A percentile compares a stretch with the other conserved stretches of the same genome.
phyloP scores from a whole-genome alignment of 1,284 basidiomycete species.

The Ustilago trichophora region DNA sequence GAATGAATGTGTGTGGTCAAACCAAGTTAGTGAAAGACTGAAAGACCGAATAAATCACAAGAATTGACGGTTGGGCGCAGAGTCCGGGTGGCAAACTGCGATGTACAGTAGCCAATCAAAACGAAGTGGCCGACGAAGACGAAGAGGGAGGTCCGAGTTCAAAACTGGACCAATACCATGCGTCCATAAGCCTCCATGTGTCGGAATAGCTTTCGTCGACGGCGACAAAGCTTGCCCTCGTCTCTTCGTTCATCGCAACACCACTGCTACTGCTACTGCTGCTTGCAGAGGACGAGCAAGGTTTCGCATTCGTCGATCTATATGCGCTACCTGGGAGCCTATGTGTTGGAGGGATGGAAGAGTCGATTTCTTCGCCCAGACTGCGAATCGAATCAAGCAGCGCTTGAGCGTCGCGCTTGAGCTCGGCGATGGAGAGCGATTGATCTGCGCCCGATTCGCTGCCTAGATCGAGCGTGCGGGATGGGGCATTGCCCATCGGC shows the following conservation, averaged over 20 bases:
- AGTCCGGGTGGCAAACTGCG: too few species aligned
- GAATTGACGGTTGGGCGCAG: too few species aligned
- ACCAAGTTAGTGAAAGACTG: too few species aligned
- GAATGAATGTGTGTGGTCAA: too few species aligned
- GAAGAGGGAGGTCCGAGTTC: conserved; percentile 16
- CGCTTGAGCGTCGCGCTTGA: conserved; percentile 17
- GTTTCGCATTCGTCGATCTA: not conserved
- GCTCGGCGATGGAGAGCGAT: conserved; percentile 5
- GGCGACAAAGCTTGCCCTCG: conserved; percentile 6
- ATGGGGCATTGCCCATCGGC: not conserved
- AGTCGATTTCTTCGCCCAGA: conserved; percentile 23
- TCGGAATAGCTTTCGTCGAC: conserved; percentile 26
- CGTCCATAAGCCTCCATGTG: conserved; percentile 28
- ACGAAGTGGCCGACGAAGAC: too few species aligned
- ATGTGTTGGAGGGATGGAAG: conserved; percentile 18
- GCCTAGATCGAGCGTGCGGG: not conserved
- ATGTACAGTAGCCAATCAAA: too few species aligned
- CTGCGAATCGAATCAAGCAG: conserved; percentile 19
- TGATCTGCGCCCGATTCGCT: conserved; percentile 6
- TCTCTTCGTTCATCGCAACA: not conserved
- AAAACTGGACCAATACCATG: conserved; percentile 37
- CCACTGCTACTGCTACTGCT: not conserved
- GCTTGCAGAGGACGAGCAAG: not conserved
- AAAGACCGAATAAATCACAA: too few species aligned
- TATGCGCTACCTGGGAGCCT: conserved; percentile 9